Evolutionary conservation across 2,329 filamentous ascomycete species (phyloP), one percentile per base, ranked within the genome.

Genomic region (Elsinoe fawcettii): DNA sequence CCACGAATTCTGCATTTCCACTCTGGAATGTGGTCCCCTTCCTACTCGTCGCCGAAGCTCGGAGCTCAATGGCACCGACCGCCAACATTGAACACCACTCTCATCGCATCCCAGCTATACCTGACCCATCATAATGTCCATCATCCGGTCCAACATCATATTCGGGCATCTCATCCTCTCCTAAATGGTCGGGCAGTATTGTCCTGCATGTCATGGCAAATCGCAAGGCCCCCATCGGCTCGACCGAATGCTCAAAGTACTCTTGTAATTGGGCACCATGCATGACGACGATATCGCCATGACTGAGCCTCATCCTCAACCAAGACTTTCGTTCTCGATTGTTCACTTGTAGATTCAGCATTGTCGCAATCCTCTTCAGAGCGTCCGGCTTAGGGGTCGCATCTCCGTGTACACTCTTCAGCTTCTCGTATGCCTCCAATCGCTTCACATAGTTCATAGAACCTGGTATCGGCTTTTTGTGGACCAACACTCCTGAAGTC

Each of bases 211-310:
- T 85, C 49, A 84, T 62, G 0, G 81, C 81, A 66, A 82, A 84
- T 2, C 81, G 72, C 41, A 81, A 68, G 51, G 72, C 74, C 0
- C 79, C 79, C 8, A 68, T 59, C 3, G 80, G 76, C 0, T 72
- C 74, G 0, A 84, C 80, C 18, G 72, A 70, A 63, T 84, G 81
- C 75, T 85, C 81, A 56, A 83, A 83, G 18, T 76, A 73, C 61
- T 75, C 72, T 62, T 87, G 85, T 11, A 87, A 79, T 0, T 72
- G 69, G 0, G 70, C 70, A 0, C 83, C 83, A 61, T 83, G 77
- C 83, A 86, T 86, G 16, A 86, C 71, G 1, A 83, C 75, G 9
- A 86, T 77, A 64, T 87, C 84, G 0, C 84, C 84, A 65, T 87
- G 84, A 6, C 75, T 72, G 2, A 87, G 69, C 1, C 72, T 69